Evolutionary conservation across 768 basidiomycete species (phyloP), one percentile per base, ranked within the genome.

Genomic region (Mycena chlorophos): DNA sequence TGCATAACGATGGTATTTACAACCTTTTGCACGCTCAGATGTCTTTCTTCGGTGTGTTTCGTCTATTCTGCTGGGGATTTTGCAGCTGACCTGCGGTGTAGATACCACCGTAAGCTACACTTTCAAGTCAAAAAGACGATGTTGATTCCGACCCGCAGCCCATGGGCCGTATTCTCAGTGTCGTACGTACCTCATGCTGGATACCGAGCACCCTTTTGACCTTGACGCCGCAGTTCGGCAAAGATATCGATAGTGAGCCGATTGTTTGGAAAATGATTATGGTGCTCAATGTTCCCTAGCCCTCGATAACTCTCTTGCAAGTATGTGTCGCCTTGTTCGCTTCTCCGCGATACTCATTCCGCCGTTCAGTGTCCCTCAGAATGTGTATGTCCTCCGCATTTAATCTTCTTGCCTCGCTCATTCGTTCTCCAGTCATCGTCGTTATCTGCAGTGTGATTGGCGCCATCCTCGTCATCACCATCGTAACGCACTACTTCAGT

Each of bases 401-500:
- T 26, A 13, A 16, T 25, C 39, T 52, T 48, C 38, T 20, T 37
- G 26, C 20, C 0, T 42, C 17, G 17, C 43, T n/a, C 23, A 40
- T 50, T 25, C 26, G 14, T 25, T 4, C 23, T 52, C 4, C 49
- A 85, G 84, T 83, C 51, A 69, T 75, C 5, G 61, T 85, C 16
- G 82, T 80, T 0, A 52, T 85, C 34, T 65, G 81, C 5, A 76
- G 71, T 49, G 78, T 84, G 5, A 16, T 81, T 5, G 82, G 84
- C 3, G 67, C 83, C 12, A 69, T 85, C 5, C 60, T 83, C 51
- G 78, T 86, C 49, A 80, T 87, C 52, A 78, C 82, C 4, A 72
- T 83, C 23, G 61, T 86, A 3, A 81, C 83, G 57, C 78, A 82
- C 40, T 86, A 84, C 66, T 87, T 87, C 73, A 69, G 84, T 85